phyloP scores from a whole-genome alignment of 306 rosid genomes.

The Cyamopsis tetragonoloba region DNA sequence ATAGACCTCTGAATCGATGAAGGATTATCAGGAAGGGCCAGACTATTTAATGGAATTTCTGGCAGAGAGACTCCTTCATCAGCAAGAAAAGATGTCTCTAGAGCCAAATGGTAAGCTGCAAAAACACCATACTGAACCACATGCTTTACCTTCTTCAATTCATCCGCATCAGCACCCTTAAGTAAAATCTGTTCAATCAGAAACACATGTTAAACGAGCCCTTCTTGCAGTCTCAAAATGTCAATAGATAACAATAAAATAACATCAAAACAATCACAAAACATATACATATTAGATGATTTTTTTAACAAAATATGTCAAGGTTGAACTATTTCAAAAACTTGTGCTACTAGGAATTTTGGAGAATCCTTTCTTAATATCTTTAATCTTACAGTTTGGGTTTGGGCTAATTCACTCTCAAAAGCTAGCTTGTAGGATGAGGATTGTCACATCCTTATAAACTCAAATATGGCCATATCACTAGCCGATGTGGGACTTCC shows the following conservation, averaged over 20 bases:
- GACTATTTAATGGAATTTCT: constrained; percentile 71
- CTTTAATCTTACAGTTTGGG: too few relatives aligned
- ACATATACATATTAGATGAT: background rate
- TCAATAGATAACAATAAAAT: background rate
- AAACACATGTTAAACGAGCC: constrained; percentile 30
- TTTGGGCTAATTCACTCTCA: too few relatives aligned
- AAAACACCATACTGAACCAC: constrained; percentile 95
- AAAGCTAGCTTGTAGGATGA: too few relatives aligned
- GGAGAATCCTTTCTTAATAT: background rate
- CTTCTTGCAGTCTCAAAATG: constrained; percentile 9
- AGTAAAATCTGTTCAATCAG: constrained; percentile 69
- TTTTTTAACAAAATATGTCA: constrained; percentile 2
- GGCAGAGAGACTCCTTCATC: constrained; percentile 97
- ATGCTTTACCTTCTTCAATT: constrained; percentile 88
- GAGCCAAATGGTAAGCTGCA: constrained; percentile 96
- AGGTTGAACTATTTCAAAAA: background rate
- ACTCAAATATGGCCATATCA: too few relatives aligned
- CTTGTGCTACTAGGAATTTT: background rate
- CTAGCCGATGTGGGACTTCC: too few relatives aligned
- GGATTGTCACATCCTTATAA: too few relatives aligned
- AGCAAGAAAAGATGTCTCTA: constrained; percentile 98
- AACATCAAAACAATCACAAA: background rate
- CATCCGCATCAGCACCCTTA: constrained; percentile 81
- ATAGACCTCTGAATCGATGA: constrained; percentile 73
- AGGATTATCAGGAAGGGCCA: constrained; percentile 70